These are phyloP conservation scores for Scedosporium dehoogii DNA, from an alignment of 2,329 filamentous ascomycete species.

Conservation along the genomic window DNA sequence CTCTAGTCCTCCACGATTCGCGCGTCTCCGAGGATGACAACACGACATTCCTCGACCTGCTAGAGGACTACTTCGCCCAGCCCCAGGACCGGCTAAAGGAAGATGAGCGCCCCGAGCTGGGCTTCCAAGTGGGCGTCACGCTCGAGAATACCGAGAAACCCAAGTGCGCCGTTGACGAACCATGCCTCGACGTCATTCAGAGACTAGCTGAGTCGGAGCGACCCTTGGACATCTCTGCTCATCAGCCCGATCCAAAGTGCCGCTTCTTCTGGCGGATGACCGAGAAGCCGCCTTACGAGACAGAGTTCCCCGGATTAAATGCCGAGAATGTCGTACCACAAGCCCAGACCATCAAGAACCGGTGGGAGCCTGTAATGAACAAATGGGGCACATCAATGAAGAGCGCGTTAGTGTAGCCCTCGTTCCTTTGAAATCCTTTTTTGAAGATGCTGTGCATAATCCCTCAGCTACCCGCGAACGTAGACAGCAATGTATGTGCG, in stretches of 20 bases:
- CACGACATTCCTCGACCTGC: constrained; percentile 45
- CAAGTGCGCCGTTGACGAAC: constrained; percentile 53
- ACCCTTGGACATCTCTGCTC: constrained; percentile 46
- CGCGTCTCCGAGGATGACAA: constrained; percentile 47
- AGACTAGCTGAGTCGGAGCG: constrained; percentile 44
- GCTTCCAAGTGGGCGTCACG: constrained; percentile 53
- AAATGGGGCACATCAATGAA: constrained; percentile 52
- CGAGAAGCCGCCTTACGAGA: constrained; percentile 41
- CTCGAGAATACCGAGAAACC: constrained; percentile 55
- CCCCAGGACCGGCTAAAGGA: constrained; percentile 31
- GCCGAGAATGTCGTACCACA: constrained; percentile 44
- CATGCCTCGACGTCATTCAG: constrained; percentile 46
- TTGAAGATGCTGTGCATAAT: neutral
- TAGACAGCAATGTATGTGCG: neutral
- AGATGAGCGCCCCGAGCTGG: constrained; percentile 47
- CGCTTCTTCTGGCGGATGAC: constrained; percentile 55
- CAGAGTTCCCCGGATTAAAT: constrained; percentile 45
- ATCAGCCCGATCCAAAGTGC: constrained; percentile 51
- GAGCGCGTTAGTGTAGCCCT: constrained; percentile 34
- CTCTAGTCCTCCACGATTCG: constrained; percentile 49
- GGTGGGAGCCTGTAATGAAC: constrained; percentile 46
- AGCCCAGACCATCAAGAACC: constrained; percentile 33
- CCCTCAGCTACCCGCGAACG: neutral
- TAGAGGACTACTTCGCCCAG: constrained; percentile 57
- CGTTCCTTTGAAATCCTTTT: neutral